Base-by-base conservation (phyloP, 768 basidiomycete genomes). In the Sporobolomyces roseus region DNA sequence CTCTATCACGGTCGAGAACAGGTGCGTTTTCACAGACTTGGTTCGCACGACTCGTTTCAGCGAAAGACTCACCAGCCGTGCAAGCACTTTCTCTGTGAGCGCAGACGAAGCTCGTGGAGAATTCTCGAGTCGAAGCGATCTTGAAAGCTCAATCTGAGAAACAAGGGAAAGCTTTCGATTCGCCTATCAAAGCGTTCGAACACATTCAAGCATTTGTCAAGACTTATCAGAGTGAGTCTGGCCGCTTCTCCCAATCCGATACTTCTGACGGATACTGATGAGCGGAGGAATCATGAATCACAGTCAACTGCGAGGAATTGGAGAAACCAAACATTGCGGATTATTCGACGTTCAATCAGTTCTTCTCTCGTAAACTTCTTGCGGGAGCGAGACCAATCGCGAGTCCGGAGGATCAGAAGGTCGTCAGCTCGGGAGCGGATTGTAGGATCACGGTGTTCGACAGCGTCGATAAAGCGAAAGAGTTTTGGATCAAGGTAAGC, bases 341-440 rank as follows among this genome's bases (percentile, higher is more conserved):
- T 52, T 90, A 90, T 77, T 51, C 76, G 69, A 85, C 79, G 14
- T 89, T 91, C 82, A 91, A 90, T 77, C 82, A 86, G 13, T 90
- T 91, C 81, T 91, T 91, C 80, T 83, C 76, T 52, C 81, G 86
- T 27, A 38, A 35, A 21, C 81, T 91, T 58, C 83, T 82, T 70
- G 80, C 84, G 0, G 83, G 78, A 5, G 86, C 85, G 9, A 83
- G 89, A 14, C 86, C 86, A 0, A 82, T 88, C 23, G 80, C 85
- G 63, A 80, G 83, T 12, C 82, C 80, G 12, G 79, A 83, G 1
- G 83, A 87, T 65, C 81, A 82, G 0, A 71, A 19, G 16, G 81
- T 81, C 27, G 78, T 90, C 43, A 84, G 84, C 75, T 85, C 84
- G n/a, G 84, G 85, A 0, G 88, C 89, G 0, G 89, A 91, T 72